Base-by-base conservation (phyloP, 495 filamentous ascomycete genomes). In the Penicillium desertorum region DNA sequence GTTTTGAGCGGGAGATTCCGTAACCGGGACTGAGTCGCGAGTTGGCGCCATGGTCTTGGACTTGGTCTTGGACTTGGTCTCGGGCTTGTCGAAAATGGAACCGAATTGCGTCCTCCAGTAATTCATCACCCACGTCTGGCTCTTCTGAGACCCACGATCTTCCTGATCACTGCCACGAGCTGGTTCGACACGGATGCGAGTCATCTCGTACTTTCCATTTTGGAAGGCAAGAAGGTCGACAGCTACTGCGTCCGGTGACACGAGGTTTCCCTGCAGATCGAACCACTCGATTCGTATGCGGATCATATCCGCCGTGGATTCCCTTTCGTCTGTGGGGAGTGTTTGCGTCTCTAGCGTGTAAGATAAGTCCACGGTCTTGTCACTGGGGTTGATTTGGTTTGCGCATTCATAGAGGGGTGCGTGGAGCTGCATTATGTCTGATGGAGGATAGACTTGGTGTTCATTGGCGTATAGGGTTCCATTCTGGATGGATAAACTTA, bases 381-480 rank as follows among this genome's bases (percentile, higher is more conserved):
- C 36, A 9, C 47, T 58, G 1, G 46, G 17, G 5, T 20, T 47
- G 1, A 25, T 47, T 5, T 62, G 53, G 23, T 41, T 30, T 3
- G 59, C 39, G 8, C 56, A 57, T 37, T 62, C 54, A 11, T 66
- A 61, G 30, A 62, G 68, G 14, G 59, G 56, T 2, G 66, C 72
- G 37, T 65, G 56, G 29, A 76, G 60, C 44, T 70, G 64, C 68
- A 75, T 72, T 11, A 68, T 62, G 25, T 58, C 49, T 9, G 67
- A 45, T 1, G 75, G 62, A 0, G 79, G 79, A 61, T 79, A 81
- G 59, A 82, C 65, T 19, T 62, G 58, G 17, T 75, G 61, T 17
- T 70, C 58, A 57, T 82, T 82, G 56, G 79, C 71, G 23, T 62
- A 70, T 8, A 82, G 69, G 16, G 53, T 62, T 52, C 72, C 73